Evolutionary conservation across 2,329 filamentous ascomycete genomes (phyloP).

Genomic region (Stachybotrys chlorohalonatus): DNA sequence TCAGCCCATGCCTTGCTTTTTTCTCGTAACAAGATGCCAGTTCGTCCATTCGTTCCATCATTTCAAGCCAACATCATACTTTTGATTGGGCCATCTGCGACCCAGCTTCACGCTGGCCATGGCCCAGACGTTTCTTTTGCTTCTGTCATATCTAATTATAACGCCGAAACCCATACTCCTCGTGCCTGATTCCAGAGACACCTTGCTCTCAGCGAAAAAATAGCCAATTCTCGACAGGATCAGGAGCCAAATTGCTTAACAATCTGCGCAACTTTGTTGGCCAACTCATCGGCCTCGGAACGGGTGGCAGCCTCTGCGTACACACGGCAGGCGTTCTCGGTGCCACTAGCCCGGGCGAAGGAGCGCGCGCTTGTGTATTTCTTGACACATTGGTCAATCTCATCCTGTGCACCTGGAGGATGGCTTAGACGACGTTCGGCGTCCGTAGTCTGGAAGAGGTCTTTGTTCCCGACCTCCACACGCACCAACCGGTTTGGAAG

Average conservation of each 20-base stretch:
- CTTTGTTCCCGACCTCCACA: constrained; percentile 81
- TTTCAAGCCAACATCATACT: not conserved
- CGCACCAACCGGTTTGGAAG: constrained; percentile 92
- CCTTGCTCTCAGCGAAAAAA: not conserved
- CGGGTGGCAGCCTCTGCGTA: constrained; percentile 91
- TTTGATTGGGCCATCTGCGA: not conserved
- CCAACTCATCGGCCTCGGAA: constrained; percentile 84
- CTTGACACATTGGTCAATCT: constrained; percentile 79
- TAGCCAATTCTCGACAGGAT: not conserved
- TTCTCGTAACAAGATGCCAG: not conserved
- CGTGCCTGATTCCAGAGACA: not conserved
- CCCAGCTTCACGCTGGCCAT: not conserved
- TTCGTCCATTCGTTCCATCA: not conserved
- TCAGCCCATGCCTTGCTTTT: not conserved
- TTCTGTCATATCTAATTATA: not conserved
- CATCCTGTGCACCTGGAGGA: constrained; percentile 68
- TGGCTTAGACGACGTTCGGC: constrained; percentile 81
- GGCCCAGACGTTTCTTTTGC: no score
- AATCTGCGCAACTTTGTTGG: constrained; percentile 69
- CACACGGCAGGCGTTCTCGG: constrained; percentile 90
- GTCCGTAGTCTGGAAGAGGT: constrained; percentile 83
- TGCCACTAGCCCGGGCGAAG: constrained; percentile 88
- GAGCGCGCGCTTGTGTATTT: constrained; percentile 86
- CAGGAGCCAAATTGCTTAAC: constrained; percentile 49
- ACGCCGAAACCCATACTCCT: not conserved